Evolutionary conservation across 2,329 filamentous ascomycete genomes (phyloP).

Genomic region (Pseudonectria buxi): DNA sequence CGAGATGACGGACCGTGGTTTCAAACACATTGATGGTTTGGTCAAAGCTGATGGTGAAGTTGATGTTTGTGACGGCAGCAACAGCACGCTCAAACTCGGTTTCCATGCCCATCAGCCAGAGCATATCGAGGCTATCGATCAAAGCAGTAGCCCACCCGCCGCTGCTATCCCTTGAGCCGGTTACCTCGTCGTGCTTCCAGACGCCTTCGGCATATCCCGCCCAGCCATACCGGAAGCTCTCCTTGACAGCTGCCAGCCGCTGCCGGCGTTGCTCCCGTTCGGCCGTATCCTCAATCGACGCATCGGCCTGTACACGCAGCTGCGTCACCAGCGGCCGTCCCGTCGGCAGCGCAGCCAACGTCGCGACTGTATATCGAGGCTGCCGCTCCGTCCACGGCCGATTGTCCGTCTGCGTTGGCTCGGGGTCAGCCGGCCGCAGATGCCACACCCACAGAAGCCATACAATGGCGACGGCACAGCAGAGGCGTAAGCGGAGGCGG

Average conservation of each 20-base stretch:
- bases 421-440: slow-evolving; percentile 4
- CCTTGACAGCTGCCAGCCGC: slow-evolving; percentile 38
- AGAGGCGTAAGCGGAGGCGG: no score
- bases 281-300: slow-evolving; percentile 24
- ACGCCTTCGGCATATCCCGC: slow-evolving; percentile 52
- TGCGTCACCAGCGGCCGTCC: slow-evolving; percentile 16
- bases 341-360: slow-evolving; percentile 27
- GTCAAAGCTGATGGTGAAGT: slow-evolving; percentile 46
- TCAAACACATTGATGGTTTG: slow-evolving; percentile 56
- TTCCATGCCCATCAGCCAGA: slow-evolving; percentile 63
- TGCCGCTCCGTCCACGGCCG: slow-evolving; percentile 17
- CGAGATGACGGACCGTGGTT: slow-evolving; percentile 61
- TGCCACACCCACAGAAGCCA: slow-evolving; percentile 7
- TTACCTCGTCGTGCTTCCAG: slow-evolving; percentile 57
- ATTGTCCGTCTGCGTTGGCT: slow-evolving; percentile 2
- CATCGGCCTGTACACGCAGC: slow-evolving; percentile 24
- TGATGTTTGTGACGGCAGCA: slow-evolving; percentile 47
- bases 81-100: slow-evolving; percentile 58
- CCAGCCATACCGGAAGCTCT: slow-evolving; percentile 51
- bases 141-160: slow-evolving; percentile 60
- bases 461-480: no score
- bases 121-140: slow-evolving; percentile 56
- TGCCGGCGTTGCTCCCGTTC: slow-evolving; percentile 26
- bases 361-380: slow-evolving; percentile 18
- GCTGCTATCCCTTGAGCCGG: slow-evolving; percentile 45